Base-by-base conservation (phyloP, 2,329 filamentous ascomycete genomes). In the Tolypocladium cylindrosporum region DNA sequence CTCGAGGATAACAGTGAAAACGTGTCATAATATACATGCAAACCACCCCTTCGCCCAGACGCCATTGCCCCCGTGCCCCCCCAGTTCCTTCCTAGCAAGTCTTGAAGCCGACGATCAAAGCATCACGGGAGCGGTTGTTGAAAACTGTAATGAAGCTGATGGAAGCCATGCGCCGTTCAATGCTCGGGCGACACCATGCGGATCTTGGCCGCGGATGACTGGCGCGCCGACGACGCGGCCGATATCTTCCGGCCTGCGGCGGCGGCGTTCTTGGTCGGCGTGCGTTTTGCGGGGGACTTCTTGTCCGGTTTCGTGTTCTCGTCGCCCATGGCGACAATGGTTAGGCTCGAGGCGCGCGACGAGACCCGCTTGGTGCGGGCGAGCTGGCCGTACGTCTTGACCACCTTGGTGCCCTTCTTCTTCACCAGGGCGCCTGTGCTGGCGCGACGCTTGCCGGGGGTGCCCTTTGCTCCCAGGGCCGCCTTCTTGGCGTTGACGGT, bases 401-500 rank as follows among this genome's bases (percentile, higher is more conserved):
- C 43, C 57, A 64, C 60, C n/a, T 62, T 59, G 27, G 64, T 65
- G 13, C 63, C 62, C 37, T 62, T 64, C 63, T 70, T 71, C 62
- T 70, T 70, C 2, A 69, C 58, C 9, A 67, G 57, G 14, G 59
- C 62, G 4, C 65, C 64, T 9, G 67, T 64, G 51, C 66, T 64
- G 36, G 62, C 64, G 19, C 66, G 63, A 55, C 67, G 61, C 57
- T 67, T 67, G 24, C 58, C 64, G 0, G 66, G 61, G 13, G 65
- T 61, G 60, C 69, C 70, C 61, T 69, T 69, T 39, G 64, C 58
- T 21, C 61, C 61, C 19, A 64, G 27, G 2, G 62, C 59, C 4
- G 62, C 62, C 63, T 68, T 72, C 63, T 67, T 70, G 27, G 64
- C 60, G 39, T 64, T 64, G 40, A 66, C 62, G 9, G 67, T 63